A percentile compares a stretch with the other conserved stretches of the same genome.
Conservation (phyloP, 2,329 filamentous ascomycete species). For the Alternaria dauci region DNA sequence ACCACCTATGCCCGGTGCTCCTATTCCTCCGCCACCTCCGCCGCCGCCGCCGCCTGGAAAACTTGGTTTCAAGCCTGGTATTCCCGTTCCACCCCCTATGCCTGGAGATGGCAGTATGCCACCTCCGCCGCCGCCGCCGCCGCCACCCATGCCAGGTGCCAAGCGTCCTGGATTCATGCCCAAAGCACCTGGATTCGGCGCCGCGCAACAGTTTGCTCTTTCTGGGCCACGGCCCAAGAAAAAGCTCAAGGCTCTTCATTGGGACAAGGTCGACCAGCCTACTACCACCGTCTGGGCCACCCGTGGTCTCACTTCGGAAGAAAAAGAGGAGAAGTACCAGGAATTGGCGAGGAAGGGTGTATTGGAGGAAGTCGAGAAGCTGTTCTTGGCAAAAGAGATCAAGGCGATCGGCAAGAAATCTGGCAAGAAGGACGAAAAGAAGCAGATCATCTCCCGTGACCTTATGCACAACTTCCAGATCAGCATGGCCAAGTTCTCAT, state of each 20-base stretch:
- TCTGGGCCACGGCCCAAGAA: constrained; percentile 92
- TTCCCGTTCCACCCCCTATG: constrained; percentile 59
- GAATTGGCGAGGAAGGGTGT: constrained; percentile 95
- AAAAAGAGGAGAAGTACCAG: constrained; percentile 93
- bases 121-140: constrained; percentile 63
- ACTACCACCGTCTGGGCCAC: constrained; percentile 92
- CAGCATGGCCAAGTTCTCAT: constrained; percentile 91
- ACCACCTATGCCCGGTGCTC: constrained; percentile 58
- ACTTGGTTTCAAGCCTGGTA: constrained; percentile 50
- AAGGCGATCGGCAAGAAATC: constrained; percentile 78
- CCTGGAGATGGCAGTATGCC: constrained; percentile 58
- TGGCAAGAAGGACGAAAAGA: constrained; percentile 91
- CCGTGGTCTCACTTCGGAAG: constrained; percentile 84
- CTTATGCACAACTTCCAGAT: constrained; percentile 69
- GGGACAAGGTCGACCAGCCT: constrained; percentile 96
- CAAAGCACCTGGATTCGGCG: constrained; percentile 62
- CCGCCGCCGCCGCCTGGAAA: constrained; percentile 60
- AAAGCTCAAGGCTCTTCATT: constrained; percentile 99
- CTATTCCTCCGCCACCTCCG: constrained; percentile 57
- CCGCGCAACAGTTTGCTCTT: constrained; percentile 69
- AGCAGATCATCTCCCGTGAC: constrained; percentile 92
- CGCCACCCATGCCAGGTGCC: constrained; percentile 67
- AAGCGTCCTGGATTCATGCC: constrained; percentile 77
- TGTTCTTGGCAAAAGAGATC: constrained; percentile 97
- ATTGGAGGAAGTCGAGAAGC: constrained; percentile 94